Percentiles rank a stretch among this genome's conserved stretches.
Evolutionary conservation across 2,329 filamentous ascomycete genomes (phyloP).

Genomic region (Sclerotinia nivalis): DNA sequence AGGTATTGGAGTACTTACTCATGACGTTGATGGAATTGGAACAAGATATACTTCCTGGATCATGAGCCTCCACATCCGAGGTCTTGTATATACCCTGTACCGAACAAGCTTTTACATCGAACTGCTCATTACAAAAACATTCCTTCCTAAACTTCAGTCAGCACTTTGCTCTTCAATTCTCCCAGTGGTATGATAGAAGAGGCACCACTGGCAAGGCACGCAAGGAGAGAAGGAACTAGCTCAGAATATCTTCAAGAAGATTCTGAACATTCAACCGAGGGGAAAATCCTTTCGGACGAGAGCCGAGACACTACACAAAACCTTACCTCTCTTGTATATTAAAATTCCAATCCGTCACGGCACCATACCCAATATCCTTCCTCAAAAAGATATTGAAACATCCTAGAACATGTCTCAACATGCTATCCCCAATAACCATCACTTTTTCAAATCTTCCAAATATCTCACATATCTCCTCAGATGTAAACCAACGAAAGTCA

Average conservation of each 20-base stretch:
- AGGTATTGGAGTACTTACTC: slow-evolving; percentile 33
- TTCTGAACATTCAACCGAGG: background rate
- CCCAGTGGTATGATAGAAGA: background rate
- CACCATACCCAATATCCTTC: slow-evolving; percentile 50
- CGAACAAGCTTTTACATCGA: slow-evolving; percentile 51
- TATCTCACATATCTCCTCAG: slow-evolving; percentile 49
- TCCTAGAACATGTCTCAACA: slow-evolving; percentile 51
- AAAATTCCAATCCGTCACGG: slow-evolving; percentile 53
- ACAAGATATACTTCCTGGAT: slow-evolving; percentile 47
- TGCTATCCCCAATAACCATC: slow-evolving; percentile 50
- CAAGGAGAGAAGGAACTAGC: too few species aligned
- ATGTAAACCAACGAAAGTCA: slow-evolving; percentile 51
- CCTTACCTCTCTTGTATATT: slow-evolving; percentile 44
- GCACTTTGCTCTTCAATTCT: background rate
- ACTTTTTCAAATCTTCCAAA: slow-evolving; percentile 50
- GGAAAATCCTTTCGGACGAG: background rate
- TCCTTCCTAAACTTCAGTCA: slow-evolving; percentile 37
- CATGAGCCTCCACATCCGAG: slow-evolving; percentile 46
- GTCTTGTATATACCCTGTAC: slow-evolving; percentile 52
- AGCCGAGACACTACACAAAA: background rate
- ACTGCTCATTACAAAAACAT: slow-evolving; percentile 53
- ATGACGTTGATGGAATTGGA: slow-evolving; percentile 44
- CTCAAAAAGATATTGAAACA: slow-evolving; percentile 50
- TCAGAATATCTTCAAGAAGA: background rate
- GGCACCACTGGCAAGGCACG: background rate